Base-by-base conservation (phyloP, 306 rosid species). In the Quercus robur region DNA sequence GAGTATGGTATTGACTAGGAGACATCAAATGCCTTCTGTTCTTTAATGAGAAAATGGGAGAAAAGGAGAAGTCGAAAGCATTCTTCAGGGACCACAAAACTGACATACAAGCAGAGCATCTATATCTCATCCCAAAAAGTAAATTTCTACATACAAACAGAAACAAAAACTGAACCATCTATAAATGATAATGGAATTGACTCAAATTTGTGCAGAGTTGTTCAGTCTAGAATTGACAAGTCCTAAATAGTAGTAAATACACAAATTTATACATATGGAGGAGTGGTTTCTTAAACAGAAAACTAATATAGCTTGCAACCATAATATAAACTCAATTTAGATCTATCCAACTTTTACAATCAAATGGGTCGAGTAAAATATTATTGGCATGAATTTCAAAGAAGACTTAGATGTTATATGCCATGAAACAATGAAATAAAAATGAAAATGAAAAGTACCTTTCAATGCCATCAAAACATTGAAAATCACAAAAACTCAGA, bases 291-390 rank as follows among this genome's bases (percentile, higher is more conserved):
- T 63, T 25, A 31, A 78, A 69, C 79, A 18, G 25, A 63, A 80
- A 81, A 57, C 55, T 67, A 35, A 11, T 3, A 52, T 31, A 56
- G 64, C 70, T 44, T 9, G 74, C 58, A 81, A 66, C 33, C 46
- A 64, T 30, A 17, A 56, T 57, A 69, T 55, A 71, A 85, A 79
- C 67, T 28, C 33, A 63, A 70, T 74, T 62, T 83, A 86, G 89
- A 88, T 88, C 91, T 80, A 81, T 25, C 23, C 81, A 64, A 81
- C 51, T 75, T 57, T 51, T 56, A 23, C 80, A 5, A 57, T 21
- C 69, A 31, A 70, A 68, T 5, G 73, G 62, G 5, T 56, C 70
- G 17, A 25, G 11, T 33, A 66, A 38, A 18, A 57, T 23, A 44
- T 74, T 31, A 69, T 30, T 14, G 54, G 30, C 41, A 31, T 56